These are phyloP conservation scores for Penicillium sp. DNA, from an alignment of 2,329 filamentous ascomycete genomes.

Conservation along the genomic window DNA sequence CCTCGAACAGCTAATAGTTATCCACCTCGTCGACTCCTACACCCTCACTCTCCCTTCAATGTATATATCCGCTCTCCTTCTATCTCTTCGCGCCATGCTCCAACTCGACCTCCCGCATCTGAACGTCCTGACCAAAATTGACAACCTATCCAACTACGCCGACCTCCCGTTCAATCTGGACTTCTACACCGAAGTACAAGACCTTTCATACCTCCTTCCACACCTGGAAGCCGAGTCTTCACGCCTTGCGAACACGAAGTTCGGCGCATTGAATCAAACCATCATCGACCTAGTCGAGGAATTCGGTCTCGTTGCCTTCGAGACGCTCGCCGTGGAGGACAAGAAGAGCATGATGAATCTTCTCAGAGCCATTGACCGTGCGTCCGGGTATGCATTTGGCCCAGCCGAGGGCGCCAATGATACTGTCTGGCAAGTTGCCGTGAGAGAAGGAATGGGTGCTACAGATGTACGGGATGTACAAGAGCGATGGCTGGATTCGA, in stretches of 20 bases:
- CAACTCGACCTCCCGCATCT: slow-evolving; percentile 96
- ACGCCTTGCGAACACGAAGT: slow-evolving; percentile 68
- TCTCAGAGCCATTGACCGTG: slow-evolving; percentile 83
- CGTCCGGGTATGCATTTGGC: slow-evolving; percentile 90
- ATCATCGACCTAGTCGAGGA: slow-evolving; percentile 84
- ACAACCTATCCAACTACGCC: slow-evolving; percentile 83
- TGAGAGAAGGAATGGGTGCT: slow-evolving; percentile 67
- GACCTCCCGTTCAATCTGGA: slow-evolving; percentile 92
- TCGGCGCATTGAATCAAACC: slow-evolving; percentile 78
- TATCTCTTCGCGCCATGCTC: slow-evolving; percentile 93
- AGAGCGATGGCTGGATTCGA: slow-evolving; percentile 90
- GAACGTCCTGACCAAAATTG: slow-evolving; percentile 96
- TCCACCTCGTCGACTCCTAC: slow-evolving; percentile 92
- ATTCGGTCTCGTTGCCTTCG: slow-evolving; percentile 86
- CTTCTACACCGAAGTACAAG: slow-evolving; percentile 96
- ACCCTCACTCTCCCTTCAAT: slow-evolving; percentile 89
- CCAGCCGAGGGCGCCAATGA: slow-evolving; percentile 89
- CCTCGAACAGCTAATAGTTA: slow-evolving; percentile 71
- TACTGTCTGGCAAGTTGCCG: slow-evolving; percentile 94
- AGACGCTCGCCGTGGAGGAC: slow-evolving; percentile 93
- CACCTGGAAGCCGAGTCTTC: slow-evolving; percentile 76
- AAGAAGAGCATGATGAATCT: slow-evolving; percentile 96
- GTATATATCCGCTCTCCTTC: slow-evolving; percentile 89
- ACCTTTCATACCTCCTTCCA: slow-evolving; percentile 79
- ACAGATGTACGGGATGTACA: slow-evolving; percentile 88